Evolutionary conservation across 2,329 filamentous ascomycete genomes (phyloP).

Genomic region (Trichoderma hamatum): DNA sequence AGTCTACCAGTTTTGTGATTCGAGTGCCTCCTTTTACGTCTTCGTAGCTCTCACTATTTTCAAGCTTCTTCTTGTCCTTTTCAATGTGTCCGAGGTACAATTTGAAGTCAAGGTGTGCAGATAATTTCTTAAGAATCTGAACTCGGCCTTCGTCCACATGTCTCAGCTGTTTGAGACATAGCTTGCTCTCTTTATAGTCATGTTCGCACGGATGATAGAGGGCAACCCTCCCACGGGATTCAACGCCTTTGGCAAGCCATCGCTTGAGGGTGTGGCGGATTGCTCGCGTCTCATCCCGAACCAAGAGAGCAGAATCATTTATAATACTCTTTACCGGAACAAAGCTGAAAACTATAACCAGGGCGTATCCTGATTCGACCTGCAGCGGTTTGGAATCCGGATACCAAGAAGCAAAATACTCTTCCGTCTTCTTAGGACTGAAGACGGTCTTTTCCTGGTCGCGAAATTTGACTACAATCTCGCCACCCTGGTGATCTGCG

Average conservation of each 20-base stretch:
- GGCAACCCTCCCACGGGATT: neutral
- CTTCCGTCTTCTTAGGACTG: neutral
- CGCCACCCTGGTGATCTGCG: neutral
- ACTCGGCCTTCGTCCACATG: neutral
- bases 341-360: neutral
- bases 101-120: neutral
- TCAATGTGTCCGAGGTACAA: neutral
- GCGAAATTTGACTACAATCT: neutral
- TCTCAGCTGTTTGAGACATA: neutral
- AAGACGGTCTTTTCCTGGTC: neutral
- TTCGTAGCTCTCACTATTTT: neutral
- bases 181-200: neutral
- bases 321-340: neutral
- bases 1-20: neutral
- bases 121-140: neutral
- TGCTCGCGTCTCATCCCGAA: neutral
- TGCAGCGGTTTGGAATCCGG: neutral
- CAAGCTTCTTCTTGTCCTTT: neutral
- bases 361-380: neutral
- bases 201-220: neutral
- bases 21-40: neutral
- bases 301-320: neutral
- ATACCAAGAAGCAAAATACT: neutral
- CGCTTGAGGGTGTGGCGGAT: conserved; percentile 1
- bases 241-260: neutral